Percentiles rank a stretch among this genome's conserved stretches.
phyloP scores from a whole-genome alignment of 768 basidiomycete genomes.

The Amanita brunnescens region DNA sequence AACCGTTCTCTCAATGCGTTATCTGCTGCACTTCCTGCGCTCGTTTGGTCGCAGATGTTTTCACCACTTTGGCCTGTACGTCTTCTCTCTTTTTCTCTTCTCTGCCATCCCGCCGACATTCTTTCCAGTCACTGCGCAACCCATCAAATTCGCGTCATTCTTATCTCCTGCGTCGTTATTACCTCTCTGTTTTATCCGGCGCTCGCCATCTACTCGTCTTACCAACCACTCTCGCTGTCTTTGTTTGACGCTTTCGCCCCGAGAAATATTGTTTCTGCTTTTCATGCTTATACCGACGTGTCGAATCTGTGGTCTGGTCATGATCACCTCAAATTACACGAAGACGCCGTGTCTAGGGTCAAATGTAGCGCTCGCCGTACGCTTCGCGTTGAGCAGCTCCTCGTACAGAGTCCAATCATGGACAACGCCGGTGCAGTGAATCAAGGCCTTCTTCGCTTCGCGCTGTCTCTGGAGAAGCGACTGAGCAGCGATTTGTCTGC shows the following conservation, averaged over 20 bases:
- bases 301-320: constrained; percentile 66
- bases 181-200: constrained; percentile 90
- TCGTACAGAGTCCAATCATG: constrained; percentile 49
- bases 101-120: constrained; percentile 2
- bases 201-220: constrained; percentile 72
- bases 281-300: constrained; percentile 53
- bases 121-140: constrained; percentile 77
- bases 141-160: constrained; percentile 83
- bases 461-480: constrained; percentile 56
- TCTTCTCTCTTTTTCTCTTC: constrained; percentile 19
- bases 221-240: constrained; percentile 54
- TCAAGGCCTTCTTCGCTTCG: constrained; percentile 51
- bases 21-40: constrained; percentile 30
- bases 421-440: constrained; percentile 48
- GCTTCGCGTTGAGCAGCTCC: constrained; percentile 68
- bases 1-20: constrained; percentile 1
- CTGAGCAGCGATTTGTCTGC: constrained; percentile 34
- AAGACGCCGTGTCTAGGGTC: constrained; percentile 64
- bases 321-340: constrained; percentile 50
- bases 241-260: constrained; percentile 59
- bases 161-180: constrained; percentile 82
- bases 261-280: constrained; percentile 41
- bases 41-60: constrained; percentile 43
- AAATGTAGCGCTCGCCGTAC: constrained; percentile 63
- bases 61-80: constrained; percentile 75